These are phyloP conservation scores for Austropuccinia psidii DNA, from an alignment of 1,284 basidiomycete species.

Conservation along the genomic window DNA sequence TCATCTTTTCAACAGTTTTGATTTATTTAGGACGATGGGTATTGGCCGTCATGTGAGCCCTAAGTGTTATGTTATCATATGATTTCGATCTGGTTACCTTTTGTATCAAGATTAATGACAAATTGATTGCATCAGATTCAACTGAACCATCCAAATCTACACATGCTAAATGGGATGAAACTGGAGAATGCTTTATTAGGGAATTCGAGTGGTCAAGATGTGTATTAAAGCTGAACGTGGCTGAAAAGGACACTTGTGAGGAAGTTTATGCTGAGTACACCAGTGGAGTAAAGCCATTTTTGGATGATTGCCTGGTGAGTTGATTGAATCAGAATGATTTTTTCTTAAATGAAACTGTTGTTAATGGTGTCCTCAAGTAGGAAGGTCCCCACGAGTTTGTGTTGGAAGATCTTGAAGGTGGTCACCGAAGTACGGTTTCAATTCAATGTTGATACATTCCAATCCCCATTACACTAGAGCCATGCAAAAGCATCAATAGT, in stretches of 20 bases:
- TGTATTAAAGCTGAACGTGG: slow-evolving; percentile 55
- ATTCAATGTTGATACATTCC: slow-evolving; percentile 81
- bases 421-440: slow-evolving; percentile 55
- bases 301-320: slow-evolving; percentile 65
- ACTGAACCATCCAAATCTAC: slow-evolving; percentile 69
- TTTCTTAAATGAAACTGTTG: slow-evolving; percentile 56
- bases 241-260: slow-evolving; percentile 65
- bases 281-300: slow-evolving; percentile 67
- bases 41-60: slow-evolving; percentile 63
- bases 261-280: slow-evolving; percentile 74
- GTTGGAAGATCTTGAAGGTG: slow-evolving; percentile 45
- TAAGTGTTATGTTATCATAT: neutral
- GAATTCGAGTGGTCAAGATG: slow-evolving; percentile 88
- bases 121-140: slow-evolving; percentile 51
- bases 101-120: neutral
- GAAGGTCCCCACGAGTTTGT: slow-evolving; percentile 45
- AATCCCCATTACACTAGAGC: slow-evolving; percentile 72
- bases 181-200: slow-evolving; percentile 90
- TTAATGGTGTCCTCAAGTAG: slow-evolving; percentile 51
- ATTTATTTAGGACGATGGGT: slow-evolving; percentile 48
- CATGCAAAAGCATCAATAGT: slow-evolving; percentile 91
- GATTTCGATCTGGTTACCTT: neutral
- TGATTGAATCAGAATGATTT: neutral
- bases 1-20: neutral
- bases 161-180: slow-evolving; percentile 75